Evolutionary conservation across 805 yeast genomes (phyloP).

Genomic region (Naumovozyma baii): DNA sequence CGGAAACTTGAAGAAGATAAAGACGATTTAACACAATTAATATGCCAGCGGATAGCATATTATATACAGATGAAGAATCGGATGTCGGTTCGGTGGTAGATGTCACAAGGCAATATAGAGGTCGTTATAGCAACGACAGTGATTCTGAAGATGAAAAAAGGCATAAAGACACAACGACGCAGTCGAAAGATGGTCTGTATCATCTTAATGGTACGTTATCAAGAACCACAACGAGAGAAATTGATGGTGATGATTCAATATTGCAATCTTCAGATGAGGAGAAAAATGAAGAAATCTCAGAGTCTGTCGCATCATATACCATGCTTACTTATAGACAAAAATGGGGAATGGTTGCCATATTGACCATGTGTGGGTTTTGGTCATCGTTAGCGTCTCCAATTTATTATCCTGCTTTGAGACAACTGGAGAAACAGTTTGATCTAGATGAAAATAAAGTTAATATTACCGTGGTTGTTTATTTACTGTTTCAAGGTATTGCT

Average conservation of each 20-base stretch:
- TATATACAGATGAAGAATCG: constrained; percentile 6
- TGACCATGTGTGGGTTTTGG: constrained; percentile 40
- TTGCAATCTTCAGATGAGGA: constrained; percentile 3
- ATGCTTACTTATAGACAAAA: constrained; percentile 19
- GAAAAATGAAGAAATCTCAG: not conserved
- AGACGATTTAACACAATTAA: too few species aligned
- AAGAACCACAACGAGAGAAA: constrained; percentile 16
- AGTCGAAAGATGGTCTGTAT: constrained; percentile 1
- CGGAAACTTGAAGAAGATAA: too few species aligned
- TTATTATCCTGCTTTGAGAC: constrained; percentile 68
- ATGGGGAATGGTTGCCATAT: constrained; percentile 25
- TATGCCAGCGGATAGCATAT: constrained; percentile 5
- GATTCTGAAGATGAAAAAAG: too few species aligned
- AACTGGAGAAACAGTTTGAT: constrained; percentile 44
- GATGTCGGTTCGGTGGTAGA: not conserved
- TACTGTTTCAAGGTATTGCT: constrained; percentile 62
- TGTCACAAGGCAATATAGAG: constrained; percentile 2
- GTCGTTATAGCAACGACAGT: too few species aligned
- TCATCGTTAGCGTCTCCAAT: constrained; percentile 71
- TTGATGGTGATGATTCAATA: constrained; percentile 3
- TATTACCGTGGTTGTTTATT: constrained; percentile 64
- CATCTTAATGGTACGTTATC: constrained; percentile 13
- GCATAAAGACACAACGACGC: too few species aligned
- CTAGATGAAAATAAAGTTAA: constrained; percentile 50
- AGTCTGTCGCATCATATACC: constrained; percentile 15